These are phyloP conservation scores for Chlorokybus atmophyticus DNA, from an alignment of 139 green algal species.

Conservation along the genomic window DNA sequence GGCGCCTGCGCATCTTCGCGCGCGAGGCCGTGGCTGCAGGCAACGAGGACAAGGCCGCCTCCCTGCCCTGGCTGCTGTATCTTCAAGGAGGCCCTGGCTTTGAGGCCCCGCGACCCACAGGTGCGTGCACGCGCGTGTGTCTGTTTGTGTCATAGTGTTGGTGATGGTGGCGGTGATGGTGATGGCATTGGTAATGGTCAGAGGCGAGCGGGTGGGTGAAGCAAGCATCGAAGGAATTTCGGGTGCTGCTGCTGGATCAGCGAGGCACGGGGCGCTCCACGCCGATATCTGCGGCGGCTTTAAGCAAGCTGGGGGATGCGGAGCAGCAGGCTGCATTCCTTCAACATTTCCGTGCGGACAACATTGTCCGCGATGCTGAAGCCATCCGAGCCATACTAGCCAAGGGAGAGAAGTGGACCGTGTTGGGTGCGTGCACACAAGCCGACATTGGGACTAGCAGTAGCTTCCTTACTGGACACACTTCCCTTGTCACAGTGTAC, in stretches of 20 bases:
- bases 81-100: slow-evolving; percentile 73
- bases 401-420: slow-evolving; percentile 40
- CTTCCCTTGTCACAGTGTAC: too few relatives aligned
- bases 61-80: slow-evolving; percentile 24
- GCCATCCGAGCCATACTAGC: slow-evolving; percentile 54
- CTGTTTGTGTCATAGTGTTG: background rate
- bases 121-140: slow-evolving; percentile 21
- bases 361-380: slow-evolving; percentile 80
- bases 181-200: background rate
- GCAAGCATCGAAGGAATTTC: slow-evolving; percentile 5
- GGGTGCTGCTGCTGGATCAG: slow-evolving; percentile 15
- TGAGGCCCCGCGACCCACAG: slow-evolving; percentile 40
- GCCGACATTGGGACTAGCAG: too few relatives aligned
- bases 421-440: too few relatives aligned
- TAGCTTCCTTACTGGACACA: too few relatives aligned
- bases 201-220: slow-evolving; percentile 8
- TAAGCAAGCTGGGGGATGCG: slow-evolving; percentile 42
- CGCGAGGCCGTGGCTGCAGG: too few relatives aligned
- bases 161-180: background rate
- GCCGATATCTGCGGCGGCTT: slow-evolving; percentile 40
- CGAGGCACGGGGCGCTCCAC: slow-evolving; percentile 50
- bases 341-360: slow-evolving; percentile 60
- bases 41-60: background rate
- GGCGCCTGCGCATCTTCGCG: too few relatives aligned
- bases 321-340: slow-evolving; percentile 67